These are phyloP conservation scores for Nymphaea thermarum DNA, from an alignment of 164 flowering plant species.

Conservation along the genomic window DNA sequence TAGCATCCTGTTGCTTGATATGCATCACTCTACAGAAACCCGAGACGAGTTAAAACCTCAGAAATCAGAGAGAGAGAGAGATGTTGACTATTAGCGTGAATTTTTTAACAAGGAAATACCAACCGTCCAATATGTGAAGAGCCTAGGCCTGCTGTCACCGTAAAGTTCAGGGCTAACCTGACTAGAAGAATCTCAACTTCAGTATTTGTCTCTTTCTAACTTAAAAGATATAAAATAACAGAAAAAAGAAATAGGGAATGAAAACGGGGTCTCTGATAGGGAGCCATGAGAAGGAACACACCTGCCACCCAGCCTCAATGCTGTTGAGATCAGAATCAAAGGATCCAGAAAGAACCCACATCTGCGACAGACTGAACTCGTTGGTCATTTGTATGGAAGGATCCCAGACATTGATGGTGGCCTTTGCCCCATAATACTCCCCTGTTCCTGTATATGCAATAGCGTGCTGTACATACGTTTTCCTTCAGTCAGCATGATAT, in stretches of 20 bases:
- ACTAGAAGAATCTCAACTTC: constrained; percentile 72
- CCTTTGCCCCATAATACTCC: constrained; percentile 78
- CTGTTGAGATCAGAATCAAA: constrained; percentile 92
- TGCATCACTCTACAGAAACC: constrained; percentile 55
- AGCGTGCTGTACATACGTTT: constrained; percentile 51
- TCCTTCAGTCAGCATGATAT: background rate
- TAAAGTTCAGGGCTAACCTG: constrained; percentile 99
- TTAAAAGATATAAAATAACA: no score
- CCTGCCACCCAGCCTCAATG: constrained; percentile 99
- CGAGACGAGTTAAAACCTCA: background rate
- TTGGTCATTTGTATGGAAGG: constrained; percentile 57
- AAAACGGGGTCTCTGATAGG: background rate
- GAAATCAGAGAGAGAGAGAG: no score
- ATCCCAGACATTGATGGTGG: constrained; percentile 96
- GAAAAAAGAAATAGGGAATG: no score
- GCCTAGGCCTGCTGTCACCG: constrained; percentile 93
- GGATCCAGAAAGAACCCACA: constrained; percentile 82
- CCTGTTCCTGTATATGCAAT: constrained; percentile 73
- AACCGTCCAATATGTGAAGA: constrained; percentile 99
- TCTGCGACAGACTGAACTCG: constrained; percentile 92
- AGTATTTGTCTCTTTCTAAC: constrained; percentile 11
- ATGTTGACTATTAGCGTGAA: background rate
- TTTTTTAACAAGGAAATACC: constrained; percentile 11
- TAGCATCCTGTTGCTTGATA: constrained; percentile 94
- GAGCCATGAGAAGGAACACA: constrained; percentile 13